Evolutionary conservation across 2,329 filamentous ascomycete genomes (phyloP), one percentile per base, ranked within the genome.

Genomic region (Ilyonectria destructans): DNA sequence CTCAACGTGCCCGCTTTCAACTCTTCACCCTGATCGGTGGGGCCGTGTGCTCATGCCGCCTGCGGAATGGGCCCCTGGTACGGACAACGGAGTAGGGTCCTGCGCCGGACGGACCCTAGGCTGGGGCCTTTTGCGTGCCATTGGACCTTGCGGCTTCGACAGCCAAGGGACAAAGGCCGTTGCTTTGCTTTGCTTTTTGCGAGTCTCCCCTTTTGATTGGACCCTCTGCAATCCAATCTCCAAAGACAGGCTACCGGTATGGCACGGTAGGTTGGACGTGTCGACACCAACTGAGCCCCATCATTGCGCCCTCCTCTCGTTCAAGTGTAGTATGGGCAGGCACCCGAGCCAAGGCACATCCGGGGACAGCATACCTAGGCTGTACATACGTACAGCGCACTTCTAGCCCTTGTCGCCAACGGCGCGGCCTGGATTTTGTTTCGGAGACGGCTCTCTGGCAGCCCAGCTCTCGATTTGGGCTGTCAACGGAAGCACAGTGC

Each of bases 171-270:
- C 70, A 60, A 43, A 68, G 59, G 62, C 52, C 69, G 61, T 62
- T 60, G 17, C 57, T 62, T 69, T 75, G 71, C 4, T 26, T 26
- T 26, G 26, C 64, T 70, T 75, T 75, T 73, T 71, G 56, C n/a
- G 58, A 57, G 59, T 19, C 46, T 21, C 43, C 52, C 54, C 13
- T 43, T 62, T 68, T 71, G 66, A 74, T 75, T 75, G 73, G 72
- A 55, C 57, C 60, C 52, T 56, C 52, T 21, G 57, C 54, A 70
- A 68, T 55, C 55, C 69, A 69, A 71, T 68, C 68, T 71, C 69
- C 68, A 62, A 67, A 33, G 35, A 61, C 58, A 51, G 58, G 52
- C 56, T 59, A 59, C 10, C 26, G 26, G 12, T 13, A 29, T 56
- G 49, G 37, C 49, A 56, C 33, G 23, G 56, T 26, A 61, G 33